Conservation (phyloP, 2,329 filamentous ascomycete genomes). For the Corynespora cassiicola region DNA sequence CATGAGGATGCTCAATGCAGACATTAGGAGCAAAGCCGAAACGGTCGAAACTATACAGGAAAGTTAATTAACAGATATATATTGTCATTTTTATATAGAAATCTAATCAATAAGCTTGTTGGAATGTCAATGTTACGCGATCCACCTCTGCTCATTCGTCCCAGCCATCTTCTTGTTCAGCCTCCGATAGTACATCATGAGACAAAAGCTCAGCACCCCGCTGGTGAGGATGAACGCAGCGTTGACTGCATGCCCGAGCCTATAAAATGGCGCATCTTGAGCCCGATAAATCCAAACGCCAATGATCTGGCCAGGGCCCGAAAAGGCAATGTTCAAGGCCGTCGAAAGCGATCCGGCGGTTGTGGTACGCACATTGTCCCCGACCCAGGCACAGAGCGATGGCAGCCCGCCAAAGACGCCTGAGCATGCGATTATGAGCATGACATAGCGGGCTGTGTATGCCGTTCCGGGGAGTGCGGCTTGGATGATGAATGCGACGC, state of each 20-base stretch:
- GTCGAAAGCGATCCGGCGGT: constrained; percentile 1
- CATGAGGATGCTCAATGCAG: no score
- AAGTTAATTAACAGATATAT: no score
- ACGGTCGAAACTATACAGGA: no score
- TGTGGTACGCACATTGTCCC: constrained; percentile 4
- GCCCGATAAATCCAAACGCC: constrained; percentile 18
- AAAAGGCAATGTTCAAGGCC: constrained; percentile 9
- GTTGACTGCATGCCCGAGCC: constrained; percentile 73
- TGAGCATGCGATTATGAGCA: constrained; percentile 7
- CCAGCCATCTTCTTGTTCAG: constrained; percentile 50
- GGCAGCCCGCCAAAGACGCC: constrained; percentile 6
- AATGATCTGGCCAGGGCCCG: constrained; percentile 6
- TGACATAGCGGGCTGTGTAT: constrained; percentile 5
- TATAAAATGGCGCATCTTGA: constrained; percentile 62
- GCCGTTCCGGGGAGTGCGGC: constrained; percentile 3
- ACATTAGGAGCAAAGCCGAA: no score
- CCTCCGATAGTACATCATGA: constrained; percentile 64
- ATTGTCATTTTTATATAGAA: no score
- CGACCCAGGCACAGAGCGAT: constrained; percentile 5
- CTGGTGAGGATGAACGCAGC: constrained; percentile 67
- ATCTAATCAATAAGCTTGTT: no score
- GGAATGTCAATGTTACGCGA: neutral
- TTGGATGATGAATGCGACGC: constrained; percentile 1
- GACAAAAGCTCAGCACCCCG: constrained; percentile 58
- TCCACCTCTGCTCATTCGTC: no score